Percentiles rank a stretch among this genome's conserved stretches.
Evolutionary conservation across 176 grass and related monocot genomes (phyloP).

Genomic region (Avena eriantha): DNA sequence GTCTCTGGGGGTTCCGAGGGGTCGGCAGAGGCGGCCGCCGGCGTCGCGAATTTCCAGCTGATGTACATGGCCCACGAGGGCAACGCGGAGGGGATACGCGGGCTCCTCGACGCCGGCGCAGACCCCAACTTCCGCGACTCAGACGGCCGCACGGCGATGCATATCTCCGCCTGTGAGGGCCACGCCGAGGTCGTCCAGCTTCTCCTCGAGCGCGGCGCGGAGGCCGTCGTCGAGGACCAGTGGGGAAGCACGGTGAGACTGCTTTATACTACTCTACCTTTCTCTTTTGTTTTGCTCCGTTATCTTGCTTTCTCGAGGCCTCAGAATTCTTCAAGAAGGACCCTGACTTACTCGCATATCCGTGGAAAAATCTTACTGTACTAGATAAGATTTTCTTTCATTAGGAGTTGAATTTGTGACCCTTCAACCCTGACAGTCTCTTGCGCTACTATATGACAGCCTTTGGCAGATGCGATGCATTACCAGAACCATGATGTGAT

Average conservation of each 20-base stretch:
- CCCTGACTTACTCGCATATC: not conserved
- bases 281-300: not conserved
- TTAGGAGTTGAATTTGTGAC: not conserved
- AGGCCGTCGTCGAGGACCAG: slow-evolving; percentile 70
- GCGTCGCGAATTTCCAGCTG: slow-evolving; percentile 62
- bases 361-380: not conserved
- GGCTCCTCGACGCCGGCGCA: slow-evolving; percentile 66
- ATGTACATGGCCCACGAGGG: slow-evolving; percentile 91
- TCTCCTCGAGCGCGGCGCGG: slow-evolving; percentile 65
- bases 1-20: not conserved
- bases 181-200: slow-evolving; percentile 63
- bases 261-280: slow-evolving; percentile 6
- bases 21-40: slow-evolving; percentile 35
- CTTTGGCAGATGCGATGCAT: slow-evolving; percentile 98
- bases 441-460: slow-evolving; percentile 62
- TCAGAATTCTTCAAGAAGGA: not conserved
- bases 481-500: slow-evolving; percentile 91
- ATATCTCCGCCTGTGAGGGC: slow-evolving; percentile 90
- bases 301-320: not conserved
- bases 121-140: slow-evolving; percentile 89
- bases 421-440: slow-evolving; percentile 24
- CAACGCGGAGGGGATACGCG: slow-evolving; percentile 68
- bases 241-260: slow-evolving; percentile 85
- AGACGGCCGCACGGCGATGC: slow-evolving; percentile 83
- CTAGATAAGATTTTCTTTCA: not conserved